phyloP scores from a whole-genome alignment of 129 eudicot genomes.

The Centrapalus pauciflorus region DNA sequence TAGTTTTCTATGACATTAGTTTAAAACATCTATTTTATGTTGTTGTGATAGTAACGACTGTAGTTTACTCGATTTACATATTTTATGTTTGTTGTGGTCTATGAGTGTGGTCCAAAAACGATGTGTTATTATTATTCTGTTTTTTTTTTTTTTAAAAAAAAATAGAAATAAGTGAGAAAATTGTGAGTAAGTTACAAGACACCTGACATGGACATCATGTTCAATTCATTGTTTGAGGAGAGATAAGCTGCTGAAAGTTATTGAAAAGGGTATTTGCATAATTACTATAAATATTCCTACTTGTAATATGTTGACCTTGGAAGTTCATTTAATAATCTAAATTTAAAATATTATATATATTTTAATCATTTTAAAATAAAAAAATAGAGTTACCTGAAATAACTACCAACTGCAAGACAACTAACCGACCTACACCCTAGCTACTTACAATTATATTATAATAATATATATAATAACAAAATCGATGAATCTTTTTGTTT shows the following conservation, averaged over 20 bases:
- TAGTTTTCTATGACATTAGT: no score
- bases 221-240: conserved; percentile 6
- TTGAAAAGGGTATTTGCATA: conserved; percentile 5
- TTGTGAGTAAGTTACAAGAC: background rate
- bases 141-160: no score
- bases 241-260: background rate
- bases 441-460: conserved; percentile 11
- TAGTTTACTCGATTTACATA: no score
- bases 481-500: no score
- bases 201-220: conserved; percentile 26
- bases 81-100: no score
- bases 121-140: background rate
- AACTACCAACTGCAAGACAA: conserved; percentile 30
- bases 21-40: no score
- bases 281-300: conserved; percentile 20
- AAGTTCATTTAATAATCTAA: background rate
- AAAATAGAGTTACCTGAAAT: conserved; percentile 29
- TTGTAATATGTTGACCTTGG: conserved; percentile 23
- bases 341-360: background rate
- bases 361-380: background rate
- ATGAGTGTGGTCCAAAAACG: no score
- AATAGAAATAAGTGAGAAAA: no score
- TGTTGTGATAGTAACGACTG: no score
- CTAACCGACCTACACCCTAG: conserved; percentile 25
- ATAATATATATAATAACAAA: no score